Evolutionary conservation across 1,284 basidiomycete genomes (phyloP), one percentile per base, ranked within the genome.

Genomic region (Cryptococcus maquisensis): DNA sequence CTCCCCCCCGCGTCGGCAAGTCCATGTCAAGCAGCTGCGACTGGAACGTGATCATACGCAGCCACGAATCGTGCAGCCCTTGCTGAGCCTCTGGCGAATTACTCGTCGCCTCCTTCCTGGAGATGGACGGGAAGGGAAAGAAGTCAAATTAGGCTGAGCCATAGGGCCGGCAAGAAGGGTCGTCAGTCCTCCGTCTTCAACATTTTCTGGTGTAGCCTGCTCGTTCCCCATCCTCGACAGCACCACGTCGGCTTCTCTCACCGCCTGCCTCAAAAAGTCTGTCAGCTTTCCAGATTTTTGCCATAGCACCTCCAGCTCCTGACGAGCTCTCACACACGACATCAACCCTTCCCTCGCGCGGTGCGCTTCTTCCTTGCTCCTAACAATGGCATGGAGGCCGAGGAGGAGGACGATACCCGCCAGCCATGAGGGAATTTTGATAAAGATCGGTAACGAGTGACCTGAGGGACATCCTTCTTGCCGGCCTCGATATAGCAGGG

Each of bases 121-220:
- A n/a, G n/a, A n/a, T n/a, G n/a, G n/a, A n/a, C n/a, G n/a, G n/a
- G n/a, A n/a, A n/a, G n/a, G n/a, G n/a, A n/a, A n/a, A n/a, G n/a
- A n/a, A n/a, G 68, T 98, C 92, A 71, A 91, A 92, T 80, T 98
- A 98, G 87, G 98, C 92, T 3, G 95, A 95, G 43, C 98, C n/a
- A n/a, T n/a, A n/a, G n/a, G n/a, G n/a, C n/a, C n/a, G n/a, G n/a
- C n/a, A n/a, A n/a, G n/a, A n/a, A n/a, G n/a, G n/a, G n/a, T n/a
- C n/a, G n/a, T n/a, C n/a, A n/a, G n/a, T n/a, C n/a, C n/a, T n/a
- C n/a, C n/a, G n/a, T n/a, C n/a, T n/a, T n/a, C n/a, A n/a, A n/a
- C n/a, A n/a, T n/a, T n/a, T n/a, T n/a, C n/a, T n/a, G n/a, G n/a
- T n/a, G n/a, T n/a, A n/a, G n/a, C n/a, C n/a, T n/a, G n/a, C n/a